A percentile compares a stretch with the other conserved stretches of the same genome.
phyloP scores from a whole-genome alignment of 768 basidiomycete species.

The Butyriboletus loyo region DNA sequence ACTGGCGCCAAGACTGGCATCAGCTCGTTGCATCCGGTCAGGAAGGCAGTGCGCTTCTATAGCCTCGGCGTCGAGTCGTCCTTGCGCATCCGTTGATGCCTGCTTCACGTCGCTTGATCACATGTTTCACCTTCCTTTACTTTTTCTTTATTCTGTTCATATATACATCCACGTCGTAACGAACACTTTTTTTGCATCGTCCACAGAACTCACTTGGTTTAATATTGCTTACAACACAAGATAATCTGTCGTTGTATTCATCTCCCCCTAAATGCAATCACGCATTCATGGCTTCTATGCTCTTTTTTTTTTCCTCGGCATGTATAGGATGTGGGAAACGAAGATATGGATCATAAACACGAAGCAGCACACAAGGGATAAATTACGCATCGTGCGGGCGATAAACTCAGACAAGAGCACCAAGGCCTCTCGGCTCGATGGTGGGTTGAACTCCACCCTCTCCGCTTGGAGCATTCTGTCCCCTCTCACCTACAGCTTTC shows the following conservation, averaged over 20 bases:
- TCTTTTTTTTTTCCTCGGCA: neutral
- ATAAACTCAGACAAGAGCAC: neutral
- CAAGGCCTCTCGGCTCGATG: neutral
- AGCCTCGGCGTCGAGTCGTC: slow-evolving; percentile 6
- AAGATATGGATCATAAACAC: neutral
- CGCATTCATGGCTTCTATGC: neutral
- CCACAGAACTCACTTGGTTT: slow-evolving; percentile 11
- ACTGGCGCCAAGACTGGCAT: slow-evolving; percentile 83
- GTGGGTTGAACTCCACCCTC: neutral
- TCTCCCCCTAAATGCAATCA: slow-evolving; percentile 8
- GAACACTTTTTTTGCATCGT: slow-evolving; percentile 18
- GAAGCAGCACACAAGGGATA: neutral
- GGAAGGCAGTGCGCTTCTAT: slow-evolving; percentile 60
- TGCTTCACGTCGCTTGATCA: slow-evolving; percentile 6
- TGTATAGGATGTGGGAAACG: neutral
- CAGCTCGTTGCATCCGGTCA: slow-evolving; percentile 62
- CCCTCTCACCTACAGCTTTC: neutral
- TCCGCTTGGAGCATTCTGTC: neutral
- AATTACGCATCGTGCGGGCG: neutral
- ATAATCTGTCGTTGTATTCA: slow-evolving; percentile 27
- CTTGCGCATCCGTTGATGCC: neutral
- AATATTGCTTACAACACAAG: slow-evolving; percentile 22
- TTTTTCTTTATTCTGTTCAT: slow-evolving; percentile 22
- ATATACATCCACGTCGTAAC: slow-evolving; percentile 20
- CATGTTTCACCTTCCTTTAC: neutral